Evolutionary conservation across 352 stramenopile genomes (phyloP).

Genomic region (Lagenidium giganteum): DNA sequence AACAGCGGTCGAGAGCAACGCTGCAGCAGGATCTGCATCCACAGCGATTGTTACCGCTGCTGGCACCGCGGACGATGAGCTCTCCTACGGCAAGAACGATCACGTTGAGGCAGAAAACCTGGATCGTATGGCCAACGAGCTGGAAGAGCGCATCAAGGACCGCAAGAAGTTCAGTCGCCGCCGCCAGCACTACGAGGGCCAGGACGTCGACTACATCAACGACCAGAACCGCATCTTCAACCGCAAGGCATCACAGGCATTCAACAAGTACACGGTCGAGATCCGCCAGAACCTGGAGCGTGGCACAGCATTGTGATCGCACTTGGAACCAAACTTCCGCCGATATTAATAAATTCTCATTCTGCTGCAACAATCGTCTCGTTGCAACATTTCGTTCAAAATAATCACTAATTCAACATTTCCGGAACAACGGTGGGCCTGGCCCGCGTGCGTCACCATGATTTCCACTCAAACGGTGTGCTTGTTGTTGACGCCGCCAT

Average conservation of each 20-base stretch:
- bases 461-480: too few relatives aligned
- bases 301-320: slow-evolving; percentile 94
- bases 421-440: neutral
- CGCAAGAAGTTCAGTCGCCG: slow-evolving; percentile 61
- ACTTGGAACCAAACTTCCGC: too few relatives aligned
- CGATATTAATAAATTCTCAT: too few relatives aligned
- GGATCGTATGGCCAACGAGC: slow-evolving; percentile 53
- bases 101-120: slow-evolving; percentile 36
- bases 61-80: slow-evolving; percentile 31
- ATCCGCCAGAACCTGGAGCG: slow-evolving; percentile 96
- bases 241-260: slow-evolving; percentile 93
- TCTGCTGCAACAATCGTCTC: too few relatives aligned
- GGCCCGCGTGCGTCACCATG: too few relatives aligned
- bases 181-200: slow-evolving; percentile 69
- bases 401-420: neutral
- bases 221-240: slow-evolving; percentile 96
- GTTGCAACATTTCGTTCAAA: slow-evolving; percentile 19
- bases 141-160: slow-evolving; percentile 45
- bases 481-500: too few relatives aligned
- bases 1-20: slow-evolving; percentile 14
- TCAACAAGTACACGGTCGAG: slow-evolving; percentile 96
- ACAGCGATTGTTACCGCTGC: too few relatives aligned
- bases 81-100: slow-evolving; percentile 46
- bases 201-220: slow-evolving; percentile 96
- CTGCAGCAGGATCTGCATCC: neutral